Conservation (phyloP, 2,329 filamentous ascomycete species). For the Fusarium sterilihyphosum region DNA sequence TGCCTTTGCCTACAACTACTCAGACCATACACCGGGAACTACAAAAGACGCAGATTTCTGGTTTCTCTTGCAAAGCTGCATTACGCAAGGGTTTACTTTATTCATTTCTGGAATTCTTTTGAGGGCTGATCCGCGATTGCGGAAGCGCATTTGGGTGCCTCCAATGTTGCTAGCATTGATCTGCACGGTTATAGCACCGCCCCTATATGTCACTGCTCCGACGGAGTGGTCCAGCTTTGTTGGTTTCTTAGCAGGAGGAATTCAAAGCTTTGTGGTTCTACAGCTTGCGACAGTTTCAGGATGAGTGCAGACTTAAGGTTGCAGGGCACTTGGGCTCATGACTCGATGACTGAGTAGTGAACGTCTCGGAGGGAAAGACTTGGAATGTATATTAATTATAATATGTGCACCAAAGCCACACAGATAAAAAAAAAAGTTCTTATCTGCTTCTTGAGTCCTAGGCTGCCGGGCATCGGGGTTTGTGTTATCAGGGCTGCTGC, state of each 20-base stretch:
- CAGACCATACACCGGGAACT: background rate
- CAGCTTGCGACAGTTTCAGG: background rate
- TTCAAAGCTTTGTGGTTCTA: background rate
- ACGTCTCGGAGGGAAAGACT: fast-evolving
- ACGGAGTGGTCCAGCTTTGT: background rate
- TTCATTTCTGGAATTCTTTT: background rate
- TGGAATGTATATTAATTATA: fast-evolving
- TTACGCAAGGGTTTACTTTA: background rate
- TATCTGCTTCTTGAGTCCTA: fast-evolving
- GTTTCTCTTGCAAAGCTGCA: background rate
- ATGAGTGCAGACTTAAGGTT: fast-evolving
- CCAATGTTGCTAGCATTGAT: background rate
- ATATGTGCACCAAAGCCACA: too few relatives aligned
- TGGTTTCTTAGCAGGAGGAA: fast-evolving
- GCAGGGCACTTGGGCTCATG: too few relatives aligned
- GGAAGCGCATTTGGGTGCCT: background rate
- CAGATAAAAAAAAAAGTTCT: too few relatives aligned
- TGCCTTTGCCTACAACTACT: background rate
- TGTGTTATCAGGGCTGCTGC: too few relatives aligned
- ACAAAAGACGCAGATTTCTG: background rate
- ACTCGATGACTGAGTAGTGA: too few relatives aligned
- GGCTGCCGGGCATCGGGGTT: too few relatives aligned
- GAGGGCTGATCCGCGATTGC: background rate
- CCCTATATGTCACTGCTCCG: background rate
- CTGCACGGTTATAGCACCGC: background rate